These are phyloP conservation scores for Penicillium parvum DNA, from an alignment of 495 filamentous ascomycete species.

Conservation along the genomic window DNA sequence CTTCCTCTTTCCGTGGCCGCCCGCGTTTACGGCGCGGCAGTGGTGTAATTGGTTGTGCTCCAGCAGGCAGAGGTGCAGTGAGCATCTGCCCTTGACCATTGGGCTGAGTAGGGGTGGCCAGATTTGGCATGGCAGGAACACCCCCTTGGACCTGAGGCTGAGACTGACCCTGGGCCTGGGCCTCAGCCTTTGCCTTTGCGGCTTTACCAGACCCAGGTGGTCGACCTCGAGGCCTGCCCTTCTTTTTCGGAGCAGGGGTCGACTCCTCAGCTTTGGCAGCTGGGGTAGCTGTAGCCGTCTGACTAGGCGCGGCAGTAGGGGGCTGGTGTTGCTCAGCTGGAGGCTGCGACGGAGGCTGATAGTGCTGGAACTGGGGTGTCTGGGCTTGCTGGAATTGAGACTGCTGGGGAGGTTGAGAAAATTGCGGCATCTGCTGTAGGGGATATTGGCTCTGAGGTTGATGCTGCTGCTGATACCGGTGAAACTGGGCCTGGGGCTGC, in stretches of 20 bases:
- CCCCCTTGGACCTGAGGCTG: not conserved
- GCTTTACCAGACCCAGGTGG: constrained; percentile 6
- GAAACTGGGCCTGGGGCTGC: constrained; percentile 10
- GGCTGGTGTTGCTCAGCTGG: constrained; percentile 2
- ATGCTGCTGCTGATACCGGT: constrained; percentile 9
- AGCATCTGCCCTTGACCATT: constrained; percentile 17
- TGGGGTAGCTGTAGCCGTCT: constrained; percentile 1
- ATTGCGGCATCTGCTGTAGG: constrained; percentile 10
- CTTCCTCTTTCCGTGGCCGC: constrained; percentile 27
- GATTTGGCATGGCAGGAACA: not conserved
- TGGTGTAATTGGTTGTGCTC: constrained; percentile 8
- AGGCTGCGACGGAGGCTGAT: constrained; percentile 18
- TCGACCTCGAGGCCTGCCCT: constrained; percentile 14
- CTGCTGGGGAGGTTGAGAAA: constrained; percentile 9
- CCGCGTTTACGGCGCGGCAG: constrained; percentile 24
- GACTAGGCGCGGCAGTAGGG: constrained; percentile 1
- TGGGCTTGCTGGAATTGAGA: constrained; percentile 13
- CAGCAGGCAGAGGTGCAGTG: not conserved
- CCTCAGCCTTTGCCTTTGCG: constrained; percentile 7
- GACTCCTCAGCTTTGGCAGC: constrained; percentile 8
- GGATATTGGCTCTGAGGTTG: constrained; percentile 7
- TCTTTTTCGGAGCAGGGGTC: constrained; percentile 25
- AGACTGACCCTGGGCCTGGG: constrained; percentile 1
- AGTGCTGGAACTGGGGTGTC: constrained; percentile 20
- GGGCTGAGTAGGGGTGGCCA: constrained; percentile 3